Evolutionary conservation across 2,329 filamentous ascomycete genomes (phyloP).

Genomic region (Dothistroma septosporum): DNA sequence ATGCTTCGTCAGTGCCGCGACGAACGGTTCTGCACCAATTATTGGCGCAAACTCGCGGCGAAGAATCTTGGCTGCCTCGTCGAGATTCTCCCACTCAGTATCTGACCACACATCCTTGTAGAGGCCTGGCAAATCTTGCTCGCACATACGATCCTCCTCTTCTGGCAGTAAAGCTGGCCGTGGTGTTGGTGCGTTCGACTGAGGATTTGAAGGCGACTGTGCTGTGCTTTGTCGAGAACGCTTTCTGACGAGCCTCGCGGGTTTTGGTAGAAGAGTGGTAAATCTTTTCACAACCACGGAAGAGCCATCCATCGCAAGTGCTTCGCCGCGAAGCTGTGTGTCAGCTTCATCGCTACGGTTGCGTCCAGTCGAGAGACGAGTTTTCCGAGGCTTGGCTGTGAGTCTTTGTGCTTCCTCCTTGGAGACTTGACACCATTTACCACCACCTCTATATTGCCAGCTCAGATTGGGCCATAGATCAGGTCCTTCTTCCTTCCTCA

Average conservation of each 20-base stretch:
- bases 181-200: conserved; percentile 31
- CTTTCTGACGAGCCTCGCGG: conserved; percentile 12
- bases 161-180: conserved; percentile 29
- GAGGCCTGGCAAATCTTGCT: conserved; percentile 29
- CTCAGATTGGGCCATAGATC: conserved; percentile 29
- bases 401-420: conserved; percentile 24
- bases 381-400: conserved; percentile 10
- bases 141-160: conserved; percentile 32
- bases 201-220: conserved; percentile 12
- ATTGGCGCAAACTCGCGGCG: conserved; percentile 41
- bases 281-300: not conserved
- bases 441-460: conserved; percentile 34
- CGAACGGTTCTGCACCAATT: conserved; percentile 41
- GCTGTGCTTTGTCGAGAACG: conserved; percentile 9
- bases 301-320: conserved; percentile 14
- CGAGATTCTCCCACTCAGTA: conserved; percentile 25
- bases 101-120: conserved; percentile 25
- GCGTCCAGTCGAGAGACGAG: conserved; percentile 8
- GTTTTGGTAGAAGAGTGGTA: conserved; percentile 3
- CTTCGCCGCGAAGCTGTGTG: conserved; percentile 24
- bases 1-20: conserved; percentile 42
- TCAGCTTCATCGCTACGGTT: conserved; percentile 18
- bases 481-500: conserved; percentile 31
- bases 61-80: conserved; percentile 41
- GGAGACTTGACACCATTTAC: conserved; percentile 30